Conservation (phyloP, 176 grass and related monocot species). For the Zoysia japonica region DNA sequence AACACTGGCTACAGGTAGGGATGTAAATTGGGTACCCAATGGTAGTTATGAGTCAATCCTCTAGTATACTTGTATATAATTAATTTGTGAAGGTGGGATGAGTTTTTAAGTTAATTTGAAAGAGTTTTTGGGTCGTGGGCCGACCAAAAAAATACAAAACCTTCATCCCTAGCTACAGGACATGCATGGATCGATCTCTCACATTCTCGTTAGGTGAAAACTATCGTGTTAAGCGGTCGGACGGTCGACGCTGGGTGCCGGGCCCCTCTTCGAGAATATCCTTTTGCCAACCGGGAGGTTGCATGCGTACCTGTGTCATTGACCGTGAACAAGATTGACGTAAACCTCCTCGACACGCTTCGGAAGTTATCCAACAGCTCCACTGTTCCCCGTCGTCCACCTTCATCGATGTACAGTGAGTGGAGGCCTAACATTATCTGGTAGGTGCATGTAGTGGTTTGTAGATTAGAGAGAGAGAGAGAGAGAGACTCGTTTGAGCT, state of each 20-base stretch:
- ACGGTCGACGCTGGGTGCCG: neutral
- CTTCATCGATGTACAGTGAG: neutral
- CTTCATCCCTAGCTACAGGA: neutral
- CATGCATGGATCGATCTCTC: slow-evolving; percentile 3
- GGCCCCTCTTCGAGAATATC: slow-evolving; percentile 1
- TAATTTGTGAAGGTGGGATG: too few relatives aligned
- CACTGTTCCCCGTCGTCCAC: slow-evolving; percentile 20
- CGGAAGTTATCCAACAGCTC: slow-evolving; percentile 28
- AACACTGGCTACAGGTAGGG: neutral
- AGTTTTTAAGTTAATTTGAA: too few relatives aligned
- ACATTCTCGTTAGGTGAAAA: slow-evolving; percentile 22
- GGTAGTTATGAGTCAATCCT: too few relatives aligned
- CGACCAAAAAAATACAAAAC: too few relatives aligned
- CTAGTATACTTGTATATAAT: too few relatives aligned
- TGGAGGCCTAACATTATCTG: neutral
- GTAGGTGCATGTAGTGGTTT: neutral
- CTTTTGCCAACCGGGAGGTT: slow-evolving; percentile 28
- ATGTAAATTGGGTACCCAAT: too few relatives aligned
- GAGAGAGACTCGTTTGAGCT: neutral
- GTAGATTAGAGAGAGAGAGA: neutral
- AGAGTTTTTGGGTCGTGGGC: too few relatives aligned
- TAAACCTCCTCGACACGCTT: slow-evolving; percentile 11
- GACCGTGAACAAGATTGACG: neutral
- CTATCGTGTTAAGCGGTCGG: slow-evolving; percentile 1
- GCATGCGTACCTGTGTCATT: too few relatives aligned